Base-by-base conservation (phyloP, 2,329 filamentous ascomycete species). In the Sclerotinia minor region DNA sequence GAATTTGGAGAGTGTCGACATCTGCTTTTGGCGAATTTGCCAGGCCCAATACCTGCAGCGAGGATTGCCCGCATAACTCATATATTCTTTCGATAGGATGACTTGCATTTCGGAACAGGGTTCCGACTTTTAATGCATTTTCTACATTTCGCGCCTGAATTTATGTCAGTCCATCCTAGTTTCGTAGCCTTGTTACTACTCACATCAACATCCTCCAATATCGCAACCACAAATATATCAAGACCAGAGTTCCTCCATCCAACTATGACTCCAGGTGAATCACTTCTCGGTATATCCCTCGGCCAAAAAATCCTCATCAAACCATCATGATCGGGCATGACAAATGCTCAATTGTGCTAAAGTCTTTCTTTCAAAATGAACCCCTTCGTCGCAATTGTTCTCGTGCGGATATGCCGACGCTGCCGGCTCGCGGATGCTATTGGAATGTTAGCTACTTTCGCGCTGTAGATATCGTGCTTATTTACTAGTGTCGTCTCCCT, bases 291-390 rank as follows among this genome's bases (percentile, higher is more conserved):
- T 76, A 92, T 88, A 81, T 96, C 94, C 76, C 91, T 91, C 76
- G 95, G 96, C 95, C 95, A 99, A 83, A 99, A 98, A 82, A 99
- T 89, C 83, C 95, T 92, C 89, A 98, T 92, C 83, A 98, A 84
- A 77, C 92, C 94, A 92, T 95, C 87, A 84, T 88, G 84, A 81
- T 87, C 86, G 82, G 86, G 82, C 87, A 89, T 89, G 84, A 83
- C 85, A 81, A 77, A 76, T 71, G 45, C 32, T 50, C 5, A 32
- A 41, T 38, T 17, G 8, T 53, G 19, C 11, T 15, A 45, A 35
- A 60, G n/a, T 19, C 47, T 19, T 52, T 67, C 60, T 41, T 85
- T 86, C 47, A 98, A 80, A 99, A 98, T 69, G 95, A 99, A 74
- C 95, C 95, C 79, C 95, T 88, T 75, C 95, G 90, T 80, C 93